Percentiles rank a stretch among this genome's conserved stretches.
Evolutionary conservation across 257 asterid species (phyloP).

Genomic region (Sherardia arvensis): DNA sequence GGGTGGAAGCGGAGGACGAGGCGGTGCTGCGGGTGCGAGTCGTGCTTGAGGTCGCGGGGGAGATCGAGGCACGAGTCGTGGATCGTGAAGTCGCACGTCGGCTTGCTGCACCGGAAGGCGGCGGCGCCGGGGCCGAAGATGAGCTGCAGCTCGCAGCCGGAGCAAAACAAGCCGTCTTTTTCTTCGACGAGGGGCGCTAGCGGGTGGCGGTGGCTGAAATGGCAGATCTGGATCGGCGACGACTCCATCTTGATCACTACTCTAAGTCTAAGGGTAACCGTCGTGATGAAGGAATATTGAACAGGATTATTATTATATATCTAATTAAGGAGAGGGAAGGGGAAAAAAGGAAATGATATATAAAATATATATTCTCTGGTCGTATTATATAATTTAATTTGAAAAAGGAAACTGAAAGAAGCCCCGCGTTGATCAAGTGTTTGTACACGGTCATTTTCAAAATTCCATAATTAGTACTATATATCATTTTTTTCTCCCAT

Average conservation of each 20-base stretch:
- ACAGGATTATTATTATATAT: too few species aligned
- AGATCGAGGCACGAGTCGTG: constrained; percentile 31
- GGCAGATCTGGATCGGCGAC: constrained; percentile 4
- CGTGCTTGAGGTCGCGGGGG: constrained; percentile 20
- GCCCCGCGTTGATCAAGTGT: neutral
- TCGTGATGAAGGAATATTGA: neutral
- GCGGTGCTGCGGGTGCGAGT: constrained; percentile 27
- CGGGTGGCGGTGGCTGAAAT: constrained; percentile 31
- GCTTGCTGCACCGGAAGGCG: constrained; percentile 25
- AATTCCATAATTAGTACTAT: neutral
- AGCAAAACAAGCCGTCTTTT: constrained; percentile 20
- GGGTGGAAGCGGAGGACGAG: constrained; percentile 21
- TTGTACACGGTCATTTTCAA: neutral
- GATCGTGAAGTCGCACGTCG: constrained; percentile 29
- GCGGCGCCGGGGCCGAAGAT: constrained; percentile 10
- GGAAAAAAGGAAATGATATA: too few species aligned
- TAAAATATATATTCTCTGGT: neutral
- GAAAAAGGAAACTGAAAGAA: too few species aligned
- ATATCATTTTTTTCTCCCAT: too few species aligned
- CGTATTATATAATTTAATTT: neutral
- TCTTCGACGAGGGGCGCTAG: constrained; percentile 7
- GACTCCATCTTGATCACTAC: neutral
- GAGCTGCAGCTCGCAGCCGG: constrained; percentile 25
- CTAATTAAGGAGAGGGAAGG: neutral
- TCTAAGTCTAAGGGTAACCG: neutral